Evolutionary conservation across 768 basidiomycete genomes (phyloP), one percentile per base, ranked within the genome.

Genomic region (Gelatoporia subvermispora): DNA sequence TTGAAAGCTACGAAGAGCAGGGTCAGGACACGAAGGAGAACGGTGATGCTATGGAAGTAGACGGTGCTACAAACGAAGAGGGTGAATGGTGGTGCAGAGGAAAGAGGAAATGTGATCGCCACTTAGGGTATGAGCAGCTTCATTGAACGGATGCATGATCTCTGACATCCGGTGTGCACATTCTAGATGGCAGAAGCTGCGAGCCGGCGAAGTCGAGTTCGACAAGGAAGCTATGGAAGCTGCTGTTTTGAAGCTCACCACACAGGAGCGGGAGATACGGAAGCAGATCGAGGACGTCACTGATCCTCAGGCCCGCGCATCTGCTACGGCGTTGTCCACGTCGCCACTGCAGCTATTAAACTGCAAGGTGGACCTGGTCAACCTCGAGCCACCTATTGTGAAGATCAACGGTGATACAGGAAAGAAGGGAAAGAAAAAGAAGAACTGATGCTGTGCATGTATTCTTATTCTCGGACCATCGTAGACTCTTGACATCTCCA

Each of bases 81-180:
- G 70, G 67, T 15, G 83, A 83, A 37, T 89, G 85, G 85, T 91
- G 88, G 88, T 92, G 90, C 65, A 72, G 74, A 28, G 85, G 81
- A 31, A 80, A 83, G 63, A 79, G 78, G 59, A 78, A 80, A 41
- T 93, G 90, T 52, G 84, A 85, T 35, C 79, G 90, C 20, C 90
- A 93, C 65, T 73, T 74, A 48, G 87, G 88, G 85, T 88, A 65
- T 51, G 74, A n/a, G n/a, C n/a, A n/a, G n/a, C n/a, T n/a, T n/a
- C n/a, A n/a, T n/a, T n/a, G n/a, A n/a, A n/a, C n/a, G n/a, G n/a
- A n/a, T n/a, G n/a, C n/a, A n/a, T 50, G 49, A 13, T 50, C 16
- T 11, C 21, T 53, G 24, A 48, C 41, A 8, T 24, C 22, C 22
- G 3, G 4, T 48, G 18, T 41, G 5, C 36, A 21, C 11, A n/a